Percentiles rank a stretch among this genome's conserved stretches.
These are phyloP conservation scores for Canna indica DNA, from an alignment of 176 grass and related monocot genomes.

Conservation along the genomic window DNA sequence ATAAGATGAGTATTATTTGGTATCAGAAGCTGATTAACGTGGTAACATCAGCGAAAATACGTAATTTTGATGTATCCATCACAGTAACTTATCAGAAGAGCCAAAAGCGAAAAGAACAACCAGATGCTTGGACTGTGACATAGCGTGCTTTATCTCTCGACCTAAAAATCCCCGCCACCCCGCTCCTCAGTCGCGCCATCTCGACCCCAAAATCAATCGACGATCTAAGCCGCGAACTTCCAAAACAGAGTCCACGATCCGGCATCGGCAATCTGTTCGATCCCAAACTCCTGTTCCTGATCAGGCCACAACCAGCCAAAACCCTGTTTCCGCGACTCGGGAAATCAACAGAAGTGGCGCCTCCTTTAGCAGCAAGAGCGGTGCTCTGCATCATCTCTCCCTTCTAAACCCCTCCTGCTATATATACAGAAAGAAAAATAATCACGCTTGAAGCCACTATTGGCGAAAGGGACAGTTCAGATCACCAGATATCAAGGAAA, in stretches of 20 bases:
- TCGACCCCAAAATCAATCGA: slow-evolving; percentile 34
- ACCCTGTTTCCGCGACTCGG: slow-evolving; percentile 8
- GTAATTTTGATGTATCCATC: not conserved
- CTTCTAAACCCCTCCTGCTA: not conserved
- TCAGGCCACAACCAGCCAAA: slow-evolving; percentile 7
- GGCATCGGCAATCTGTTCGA: slow-evolving; percentile 30
- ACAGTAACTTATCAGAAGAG: not conserved
- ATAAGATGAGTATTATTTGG: too few species aligned
- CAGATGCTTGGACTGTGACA: slow-evolving; percentile 33
- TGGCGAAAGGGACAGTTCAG: not conserved
- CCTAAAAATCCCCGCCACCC: slow-evolving; percentile 35
- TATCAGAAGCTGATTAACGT: not conserved
- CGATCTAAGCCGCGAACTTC: slow-evolving; percentile 28
- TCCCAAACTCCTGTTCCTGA: slow-evolving; percentile 14
- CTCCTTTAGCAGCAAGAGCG: not conserved
- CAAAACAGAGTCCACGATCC: slow-evolving; percentile 23
- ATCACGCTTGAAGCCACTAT: not conserved
- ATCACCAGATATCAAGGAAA: not conserved
- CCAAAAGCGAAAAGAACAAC: slow-evolving; percentile 18
- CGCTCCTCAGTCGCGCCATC: slow-evolving; percentile 28
- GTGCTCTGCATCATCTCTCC: not conserved
- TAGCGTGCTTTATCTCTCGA: slow-evolving; percentile 34
- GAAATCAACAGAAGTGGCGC: not conserved
- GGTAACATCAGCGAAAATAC: not conserved
- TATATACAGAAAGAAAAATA: not conserved